phyloP scores from a whole-genome alignment of 1,284 basidiomycete genomes.

The Ustanciosporium gigantosporum region DNA sequence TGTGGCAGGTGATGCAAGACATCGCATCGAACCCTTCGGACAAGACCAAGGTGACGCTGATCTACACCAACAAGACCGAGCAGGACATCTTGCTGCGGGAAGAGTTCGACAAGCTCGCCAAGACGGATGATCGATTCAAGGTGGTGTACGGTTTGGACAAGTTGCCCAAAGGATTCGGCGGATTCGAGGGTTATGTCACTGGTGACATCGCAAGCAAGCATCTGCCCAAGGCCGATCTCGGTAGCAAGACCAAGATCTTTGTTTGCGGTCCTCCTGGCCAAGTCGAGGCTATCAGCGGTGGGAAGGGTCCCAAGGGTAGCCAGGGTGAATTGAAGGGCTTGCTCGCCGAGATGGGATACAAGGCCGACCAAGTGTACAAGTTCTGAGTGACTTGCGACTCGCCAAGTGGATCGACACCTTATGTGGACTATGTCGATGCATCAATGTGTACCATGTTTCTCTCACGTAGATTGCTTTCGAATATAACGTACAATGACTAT shows the following conservation, averaged over 20 bases:
- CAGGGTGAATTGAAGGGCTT: conserved; percentile 58
- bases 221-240: conserved; percentile 69
- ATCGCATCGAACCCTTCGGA: conserved; percentile 69
- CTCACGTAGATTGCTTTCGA: no score
- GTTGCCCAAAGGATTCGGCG: conserved; percentile 69
- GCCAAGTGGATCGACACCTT: no score
- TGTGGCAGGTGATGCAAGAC: conserved; percentile 61
- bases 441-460: no score
- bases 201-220: conserved; percentile 74
- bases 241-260: conserved; percentile 83
- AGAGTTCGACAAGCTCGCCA: conserved; percentile 69
- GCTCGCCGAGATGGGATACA: conserved; percentile 54
- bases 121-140: conserved; percentile 67
- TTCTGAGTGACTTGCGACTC: no score
- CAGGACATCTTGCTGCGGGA: conserved; percentile 85
- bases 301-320: conserved; percentile 54
- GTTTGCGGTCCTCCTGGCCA: conserved; percentile 70
- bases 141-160: conserved; percentile 87
- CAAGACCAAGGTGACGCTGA: conserved; percentile 90
- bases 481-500: no score
- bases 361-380: conserved; percentile 56
- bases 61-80: conserved; percentile 89
- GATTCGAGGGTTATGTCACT: conserved; percentile 66
- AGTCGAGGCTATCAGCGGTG: conserved; percentile 55
- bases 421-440: not conserved